A percentile compares a stretch with the other conserved stretches of the same genome.
Conservation (phyloP, 805 yeast genomes). For the Zygosaccharomyces siamensis region DNA sequence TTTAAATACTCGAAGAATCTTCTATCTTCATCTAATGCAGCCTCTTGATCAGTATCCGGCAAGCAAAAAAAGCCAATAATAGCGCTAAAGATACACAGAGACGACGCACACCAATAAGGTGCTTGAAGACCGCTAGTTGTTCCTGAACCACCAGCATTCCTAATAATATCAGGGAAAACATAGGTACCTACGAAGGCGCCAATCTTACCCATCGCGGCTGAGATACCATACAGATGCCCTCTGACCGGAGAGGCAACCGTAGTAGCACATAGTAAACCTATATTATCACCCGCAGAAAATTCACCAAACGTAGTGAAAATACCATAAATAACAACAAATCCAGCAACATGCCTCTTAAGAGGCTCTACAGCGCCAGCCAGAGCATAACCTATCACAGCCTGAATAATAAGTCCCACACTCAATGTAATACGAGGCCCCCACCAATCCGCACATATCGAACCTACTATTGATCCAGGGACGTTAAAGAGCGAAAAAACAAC, state of each 20-base stretch:
- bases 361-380: constrained; percentile 68
- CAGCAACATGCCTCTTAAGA: constrained; percentile 61
- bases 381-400: constrained; percentile 74
- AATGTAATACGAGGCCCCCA: constrained; percentile 87
- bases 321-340: constrained; percentile 82
- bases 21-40: constrained; percentile 72
- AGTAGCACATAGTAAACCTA: constrained; percentile 82
- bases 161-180: constrained; percentile 77
- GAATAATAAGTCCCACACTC: constrained; percentile 60
- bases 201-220: constrained; percentile 86
- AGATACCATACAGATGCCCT: constrained; percentile 86
- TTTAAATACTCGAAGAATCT: constrained; percentile 63
- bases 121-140: constrained; percentile 57
- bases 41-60: constrained; percentile 80
- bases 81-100: constrained; percentile 70
- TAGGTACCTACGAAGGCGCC: constrained; percentile 93
- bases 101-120: constrained; percentile 78
- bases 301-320: constrained; percentile 84
- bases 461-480: constrained; percentile 83
- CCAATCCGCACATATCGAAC: constrained; percentile 81
- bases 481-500: constrained; percentile 83
- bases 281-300: constrained; percentile 91
- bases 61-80: constrained; percentile 61
- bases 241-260: constrained; percentile 82
- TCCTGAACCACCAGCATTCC: constrained; percentile 50